Base-by-base conservation (phyloP, 352 stramenopile species). In the Globisporangium viniferum region DNA sequence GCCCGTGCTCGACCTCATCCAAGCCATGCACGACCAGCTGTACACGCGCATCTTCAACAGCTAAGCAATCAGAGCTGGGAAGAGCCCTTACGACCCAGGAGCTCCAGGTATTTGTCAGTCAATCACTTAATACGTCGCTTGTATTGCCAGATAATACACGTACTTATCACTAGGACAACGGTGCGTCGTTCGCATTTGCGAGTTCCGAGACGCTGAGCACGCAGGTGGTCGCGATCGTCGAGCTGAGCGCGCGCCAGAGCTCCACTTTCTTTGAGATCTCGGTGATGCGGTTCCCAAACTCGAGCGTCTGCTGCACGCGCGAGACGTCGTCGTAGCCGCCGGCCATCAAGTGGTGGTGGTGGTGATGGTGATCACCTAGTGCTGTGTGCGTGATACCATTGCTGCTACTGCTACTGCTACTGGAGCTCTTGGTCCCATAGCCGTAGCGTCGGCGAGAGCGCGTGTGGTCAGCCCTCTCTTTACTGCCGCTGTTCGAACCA, bases 41-140 rank as follows among this genome's bases (percentile, higher is more conserved):
- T 95, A 95, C 73, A 95, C 88, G 67, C 86, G 88, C 35, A 94
- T 95, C 53, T 95, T 95, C 68, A 95, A 93, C 68, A 95, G 88
- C 60, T 90, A 70, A 39, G 24, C 14, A 22, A 58, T n/a, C 10
- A 44, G 12, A 15, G 36, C 36, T 44, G 9, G 27, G 39, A 22
- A 36, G 27, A 15, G 10, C 53, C 36, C 24, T 18, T 44, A 6
- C 0, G 14, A 20, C 49, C 8, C 22, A n/a, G 20, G 41, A 48
- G 41, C 41, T n/a, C 41, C 15, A 48, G 41, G 15, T 29, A 33
- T 18, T 29, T 57, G 22, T 33, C 53, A 58, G 3, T 58, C 10
- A 39, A 15, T n/a, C 29, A 33, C 5, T 33, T 4, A 33, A 33
- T 33, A 33, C 29, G 29, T 33, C 41, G 15, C 15, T 48, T 48